Conservation (phyloP, 257 asterid genomes). For the Nicotiana noctiflora region DNA sequence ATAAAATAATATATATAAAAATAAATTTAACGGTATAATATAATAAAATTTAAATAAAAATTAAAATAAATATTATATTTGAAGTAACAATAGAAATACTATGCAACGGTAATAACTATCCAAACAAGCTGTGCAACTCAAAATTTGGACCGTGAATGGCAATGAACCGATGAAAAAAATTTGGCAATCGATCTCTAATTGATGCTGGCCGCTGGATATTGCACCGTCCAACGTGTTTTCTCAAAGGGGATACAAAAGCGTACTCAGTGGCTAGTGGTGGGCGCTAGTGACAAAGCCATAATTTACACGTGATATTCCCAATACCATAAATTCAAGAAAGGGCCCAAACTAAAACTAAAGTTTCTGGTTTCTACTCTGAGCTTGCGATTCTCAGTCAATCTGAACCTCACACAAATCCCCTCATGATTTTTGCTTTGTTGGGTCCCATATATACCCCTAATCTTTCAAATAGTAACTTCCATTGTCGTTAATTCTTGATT, state of each 20-base stretch:
- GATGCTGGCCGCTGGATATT: too few relatives aligned
- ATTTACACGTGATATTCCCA: constrained; percentile 6
- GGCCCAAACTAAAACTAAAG: background rate
- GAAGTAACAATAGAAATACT: too few relatives aligned
- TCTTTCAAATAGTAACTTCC: constrained; percentile 14
- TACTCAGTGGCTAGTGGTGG: background rate
- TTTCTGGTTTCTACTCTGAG: constrained; percentile 7
- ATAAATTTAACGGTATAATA: too few relatives aligned
- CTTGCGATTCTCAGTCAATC: constrained; percentile 9
- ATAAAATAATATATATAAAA: too few relatives aligned
- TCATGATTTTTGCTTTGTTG: constrained; percentile 2
- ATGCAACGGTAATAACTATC: too few relatives aligned
- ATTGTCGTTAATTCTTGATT: constrained; percentile 11
- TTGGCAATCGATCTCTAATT: too few relatives aligned
- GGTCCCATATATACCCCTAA: constrained; percentile 15
- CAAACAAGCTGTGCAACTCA: too few relatives aligned
- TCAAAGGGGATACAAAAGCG: background rate
- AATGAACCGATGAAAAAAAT: too few relatives aligned
- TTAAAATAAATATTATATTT: too few relatives aligned
- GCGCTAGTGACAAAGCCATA: background rate
- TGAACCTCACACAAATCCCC: constrained; percentile 18
- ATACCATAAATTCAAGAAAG: background rate
- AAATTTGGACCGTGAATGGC: too few relatives aligned
- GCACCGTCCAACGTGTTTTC: background rate
- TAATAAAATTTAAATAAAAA: too few relatives aligned